A percentile compares a stretch with the other conserved stretches of the same genome.
phyloP scores from a whole-genome alignment of 1,139 yeast genomes.

The Saccharomyces pastorianus region DNA sequence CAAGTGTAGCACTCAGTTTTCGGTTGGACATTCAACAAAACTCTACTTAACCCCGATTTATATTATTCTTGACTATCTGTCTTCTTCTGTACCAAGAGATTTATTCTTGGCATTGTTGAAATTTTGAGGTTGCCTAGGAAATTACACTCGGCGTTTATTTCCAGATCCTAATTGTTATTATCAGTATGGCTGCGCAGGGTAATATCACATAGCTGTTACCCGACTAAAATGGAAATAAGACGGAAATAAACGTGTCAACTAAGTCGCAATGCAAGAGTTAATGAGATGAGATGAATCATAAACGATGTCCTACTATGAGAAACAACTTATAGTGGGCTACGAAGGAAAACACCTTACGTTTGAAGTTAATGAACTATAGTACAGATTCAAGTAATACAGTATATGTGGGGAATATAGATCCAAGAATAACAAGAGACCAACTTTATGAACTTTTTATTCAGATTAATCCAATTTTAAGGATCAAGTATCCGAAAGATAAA shows the following conservation, averaged over 20 bases:
- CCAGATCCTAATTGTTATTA: neutral
- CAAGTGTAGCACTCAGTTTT: neutral
- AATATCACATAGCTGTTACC: neutral
- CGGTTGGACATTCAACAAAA: neutral
- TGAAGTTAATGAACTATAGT: neutral
- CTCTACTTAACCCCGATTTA: neutral
- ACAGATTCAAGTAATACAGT: slow-evolving; percentile 56
- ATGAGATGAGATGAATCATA: no score
- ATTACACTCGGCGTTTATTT: neutral
- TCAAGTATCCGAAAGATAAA: slow-evolving; percentile 75
- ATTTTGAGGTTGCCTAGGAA: neutral
- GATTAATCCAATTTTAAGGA: slow-evolving; percentile 66
- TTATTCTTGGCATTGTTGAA: neutral
- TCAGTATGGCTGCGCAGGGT: no score
- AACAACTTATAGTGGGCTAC: no score
- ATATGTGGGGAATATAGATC: slow-evolving; percentile 79
- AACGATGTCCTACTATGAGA: no score
- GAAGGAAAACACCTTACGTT: neutral
- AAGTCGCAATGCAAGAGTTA: no score
- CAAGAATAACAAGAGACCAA: slow-evolving; percentile 56
- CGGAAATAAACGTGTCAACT: neutral
- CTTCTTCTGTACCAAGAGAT: neutral
- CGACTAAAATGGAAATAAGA: slow-evolving; percentile 4
- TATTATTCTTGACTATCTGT: neutral
- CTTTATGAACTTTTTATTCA: slow-evolving; percentile 80